phyloP scores from a whole-genome alignment of 129 eudicot species.

The Flaveria trinervia region DNA sequence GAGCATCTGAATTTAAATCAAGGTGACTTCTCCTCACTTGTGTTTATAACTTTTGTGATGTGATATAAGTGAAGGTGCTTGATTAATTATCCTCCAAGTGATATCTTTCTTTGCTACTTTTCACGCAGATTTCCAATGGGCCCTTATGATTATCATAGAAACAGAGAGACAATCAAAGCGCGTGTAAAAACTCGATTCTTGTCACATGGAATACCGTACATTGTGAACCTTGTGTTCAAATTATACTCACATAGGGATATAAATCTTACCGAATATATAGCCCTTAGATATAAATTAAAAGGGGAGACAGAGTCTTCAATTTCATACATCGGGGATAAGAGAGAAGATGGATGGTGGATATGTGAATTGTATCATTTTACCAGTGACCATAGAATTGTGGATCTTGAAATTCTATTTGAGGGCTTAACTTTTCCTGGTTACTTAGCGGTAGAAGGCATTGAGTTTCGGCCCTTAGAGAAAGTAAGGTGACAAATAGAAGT shows the following conservation, averaged over 20 bases:
- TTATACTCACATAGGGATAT: too few species aligned
- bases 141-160: not conserved
- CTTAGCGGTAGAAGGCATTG: too few species aligned
- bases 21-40: not conserved
- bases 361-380: not conserved
- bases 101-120: constrained; percentile 13
- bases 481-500: not conserved
- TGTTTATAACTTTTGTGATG: not conserved
- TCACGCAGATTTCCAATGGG: constrained; percentile 7
- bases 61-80: not conserved
- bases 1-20: not conserved
- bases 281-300: not conserved
- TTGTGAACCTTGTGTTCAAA: constrained; percentile 19
- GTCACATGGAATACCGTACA: not conserved
- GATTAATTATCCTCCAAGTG: too few species aligned
- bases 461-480: not conserved
- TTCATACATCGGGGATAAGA: not conserved
- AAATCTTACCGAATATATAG: not conserved
- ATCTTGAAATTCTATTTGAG: constrained; percentile 9
- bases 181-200: constrained; percentile 5
- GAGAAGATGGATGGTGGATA: constrained; percentile 1
- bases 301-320: not conserved
- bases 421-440: not conserved
- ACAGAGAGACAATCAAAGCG: not conserved
- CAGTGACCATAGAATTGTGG: not conserved